Base-by-base conservation (phyloP, 192 early-diverging fungal genomes). In the Coemansia sp. region DNA sequence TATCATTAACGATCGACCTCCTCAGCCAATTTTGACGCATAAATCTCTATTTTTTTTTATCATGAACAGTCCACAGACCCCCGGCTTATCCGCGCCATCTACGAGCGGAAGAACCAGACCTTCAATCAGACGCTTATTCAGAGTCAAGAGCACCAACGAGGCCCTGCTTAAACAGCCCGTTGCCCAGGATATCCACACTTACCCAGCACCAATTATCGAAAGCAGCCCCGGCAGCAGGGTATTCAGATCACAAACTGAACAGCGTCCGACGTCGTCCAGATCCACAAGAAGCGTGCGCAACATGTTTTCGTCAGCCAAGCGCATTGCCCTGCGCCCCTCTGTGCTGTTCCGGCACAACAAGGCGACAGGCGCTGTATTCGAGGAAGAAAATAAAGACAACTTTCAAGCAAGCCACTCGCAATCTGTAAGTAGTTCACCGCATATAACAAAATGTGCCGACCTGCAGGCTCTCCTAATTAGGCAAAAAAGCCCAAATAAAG, bases 301-400 rank as follows among this genome's bases (percentile, higher is more conserved):
- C 51, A 78, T 80, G 25, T 80, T 80, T 25, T 65, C 72, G 2
- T 56, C 76, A 5, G 71, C 76, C 40, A 77, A 72, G 17, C 76
- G 70, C 56, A 72, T 77, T 36, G 57, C 70, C 6, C 38, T 77
- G 40, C 76, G 76, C 52, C 55, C 71, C 5, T 77, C 76, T 3
- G 63, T 45, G 36, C 59, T 77, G 55, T 77, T 72, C 34, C 30
- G 33, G 56, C 34, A 18, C 5, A 25, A 25, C 22, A 59, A 59
- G 31, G 16, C 4, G 5, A 20, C 31, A 10, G 12, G 20, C 11
- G 51, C 29, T 6, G 51, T 7, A 22, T 22, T 16, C 42, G 17
- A 45, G 14, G 1, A 45, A 16, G 42, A 16, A 12, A 12, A 12
- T 16, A 16, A 45, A 12, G 42, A 8, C 42, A 16, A 16, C 42